Evolutionary conservation across 2,329 filamentous ascomycete species (phyloP).

Genomic region (Amauroascus verrucosus): DNA sequence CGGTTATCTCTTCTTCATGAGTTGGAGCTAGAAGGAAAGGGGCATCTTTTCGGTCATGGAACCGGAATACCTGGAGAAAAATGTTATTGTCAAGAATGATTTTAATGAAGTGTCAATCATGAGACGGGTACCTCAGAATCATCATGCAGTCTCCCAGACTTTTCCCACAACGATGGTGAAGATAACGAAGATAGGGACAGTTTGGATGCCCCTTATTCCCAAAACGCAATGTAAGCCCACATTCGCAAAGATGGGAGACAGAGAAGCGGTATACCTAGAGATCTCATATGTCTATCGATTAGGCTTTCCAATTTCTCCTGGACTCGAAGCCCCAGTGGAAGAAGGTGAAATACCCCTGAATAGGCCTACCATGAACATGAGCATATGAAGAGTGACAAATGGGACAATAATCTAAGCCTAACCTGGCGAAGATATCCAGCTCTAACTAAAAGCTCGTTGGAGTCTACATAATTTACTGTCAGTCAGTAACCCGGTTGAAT

Average conservation of each 20-base stretch:
- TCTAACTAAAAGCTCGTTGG: conserved; percentile 56
- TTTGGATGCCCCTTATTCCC: conserved; percentile 59
- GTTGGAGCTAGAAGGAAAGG: conserved; percentile 77
- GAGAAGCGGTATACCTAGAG: conserved; percentile 46
- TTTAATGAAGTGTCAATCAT: background rate
- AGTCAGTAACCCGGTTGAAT: background rate
- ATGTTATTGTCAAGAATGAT: background rate
- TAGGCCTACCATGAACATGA: conserved; percentile 49
- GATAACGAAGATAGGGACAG: conserved; percentile 76
- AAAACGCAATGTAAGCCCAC: conserved; percentile 5
- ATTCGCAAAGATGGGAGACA: background rate
- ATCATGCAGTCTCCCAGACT: conserved; percentile 67
- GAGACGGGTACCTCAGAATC: conserved; percentile 57
- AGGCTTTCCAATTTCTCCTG: conserved; percentile 78
- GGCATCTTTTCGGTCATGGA: conserved; percentile 66
- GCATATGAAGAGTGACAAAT: background rate
- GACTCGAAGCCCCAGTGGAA: conserved; percentile 76
- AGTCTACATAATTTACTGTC: conserved; percentile 37
- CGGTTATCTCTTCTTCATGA: conserved; percentile 93
- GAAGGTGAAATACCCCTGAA: conserved; percentile 81
- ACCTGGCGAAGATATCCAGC: conserved; percentile 67
- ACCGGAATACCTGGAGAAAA: conserved; percentile 56
- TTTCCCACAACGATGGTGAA: conserved; percentile 71
- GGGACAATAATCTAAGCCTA: conserved; percentile 14
- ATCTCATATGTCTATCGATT: conserved; percentile 81